A percentile compares a stretch with the other conserved stretches of the same genome.
phyloP scores from a whole-genome alignment of 192 early-diverging fungal species.

The Cetraspora pellucida region DNA sequence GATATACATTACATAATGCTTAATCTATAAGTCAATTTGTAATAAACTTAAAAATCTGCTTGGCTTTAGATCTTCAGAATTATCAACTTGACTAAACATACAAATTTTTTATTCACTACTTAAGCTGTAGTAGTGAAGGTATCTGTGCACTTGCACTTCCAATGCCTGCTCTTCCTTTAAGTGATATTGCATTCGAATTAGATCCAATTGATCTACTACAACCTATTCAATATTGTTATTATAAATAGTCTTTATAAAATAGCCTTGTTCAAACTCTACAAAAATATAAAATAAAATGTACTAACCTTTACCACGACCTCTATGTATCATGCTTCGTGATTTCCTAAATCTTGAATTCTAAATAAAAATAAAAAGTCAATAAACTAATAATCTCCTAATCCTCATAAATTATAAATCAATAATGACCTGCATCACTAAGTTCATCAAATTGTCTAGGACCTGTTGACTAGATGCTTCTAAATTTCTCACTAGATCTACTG shows the following conservation, averaged over 20 bases:
- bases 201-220: background rate
- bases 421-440: constrained; percentile 46
- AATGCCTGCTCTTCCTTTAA: constrained; percentile 16
- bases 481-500: constrained; percentile 63
- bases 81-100: too few relatives aligned
- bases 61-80: too few relatives aligned
- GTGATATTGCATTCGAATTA: constrained; percentile 24
- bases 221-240: background rate
- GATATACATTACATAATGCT: too few relatives aligned
- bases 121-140: constrained; percentile 26
- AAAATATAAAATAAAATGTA: background rate
- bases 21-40: too few relatives aligned
- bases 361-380: background rate
- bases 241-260: too few relatives aligned
- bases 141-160: background rate
- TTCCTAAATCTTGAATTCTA: constrained; percentile 67
- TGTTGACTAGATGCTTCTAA: constrained; percentile 56
- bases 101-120: too few relatives aligned
- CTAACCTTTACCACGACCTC: constrained; percentile 39
- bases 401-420: background rate
- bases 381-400: background rate
- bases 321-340: constrained; percentile 42
- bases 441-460: constrained; percentile 50
- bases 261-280: background rate
- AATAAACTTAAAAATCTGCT: too few relatives aligned